A percentile compares a stretch with the other conserved stretches of the same genome.
phyloP scores from a whole-genome alignment of 768 basidiomycete species.

The Phanerochaete carnosa region DNA sequence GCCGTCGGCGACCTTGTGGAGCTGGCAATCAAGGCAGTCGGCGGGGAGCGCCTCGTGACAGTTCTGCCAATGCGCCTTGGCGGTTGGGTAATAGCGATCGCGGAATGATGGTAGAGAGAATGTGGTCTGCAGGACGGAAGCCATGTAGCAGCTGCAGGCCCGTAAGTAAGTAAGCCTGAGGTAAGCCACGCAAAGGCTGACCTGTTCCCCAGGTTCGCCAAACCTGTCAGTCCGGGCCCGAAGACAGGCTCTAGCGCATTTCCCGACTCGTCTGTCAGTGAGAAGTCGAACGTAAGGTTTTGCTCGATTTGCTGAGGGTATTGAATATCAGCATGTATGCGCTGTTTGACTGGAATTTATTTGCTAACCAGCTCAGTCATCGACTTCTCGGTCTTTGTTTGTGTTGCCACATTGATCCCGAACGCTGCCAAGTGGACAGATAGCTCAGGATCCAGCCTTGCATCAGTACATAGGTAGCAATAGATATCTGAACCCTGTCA shows the following conservation, averaged over 20 bases:
- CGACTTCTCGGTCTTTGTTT: constrained; percentile 91
- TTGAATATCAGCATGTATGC: not conserved
- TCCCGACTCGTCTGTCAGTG: constrained; percentile 82
- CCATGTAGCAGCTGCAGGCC: constrained; percentile 88
- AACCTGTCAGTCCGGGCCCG: constrained; percentile 85
- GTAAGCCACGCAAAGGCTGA: constrained; percentile 17
- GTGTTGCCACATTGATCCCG: constrained; percentile 79
- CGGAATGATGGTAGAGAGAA: constrained; percentile 82
- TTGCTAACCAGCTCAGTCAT: constrained; percentile 83
- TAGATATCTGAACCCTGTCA: constrained; percentile 59
- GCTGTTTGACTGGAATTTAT: not conserved
- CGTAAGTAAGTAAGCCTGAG: not conserved
- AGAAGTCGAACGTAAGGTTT: constrained; percentile 93
- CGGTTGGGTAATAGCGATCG: constrained; percentile 56
- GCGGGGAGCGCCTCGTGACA: constrained; percentile 74
- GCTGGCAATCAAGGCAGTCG: constrained; percentile 91
- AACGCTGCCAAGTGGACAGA: constrained; percentile 72
- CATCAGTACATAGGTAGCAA: constrained; percentile 89
- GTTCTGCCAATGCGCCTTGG: constrained; percentile 48
- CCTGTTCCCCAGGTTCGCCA: constrained; percentile 93
- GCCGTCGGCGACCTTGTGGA: constrained; percentile 90
- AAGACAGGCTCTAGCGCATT: constrained; percentile 85
- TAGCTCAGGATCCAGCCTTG: constrained; percentile 74
- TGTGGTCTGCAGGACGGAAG: constrained; percentile 83
- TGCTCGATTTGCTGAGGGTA: constrained; percentile 85